These are phyloP conservation scores for Lecanicillium sp. DNA, from an alignment of 2,329 filamentous ascomycete genomes.

Conservation along the genomic window DNA sequence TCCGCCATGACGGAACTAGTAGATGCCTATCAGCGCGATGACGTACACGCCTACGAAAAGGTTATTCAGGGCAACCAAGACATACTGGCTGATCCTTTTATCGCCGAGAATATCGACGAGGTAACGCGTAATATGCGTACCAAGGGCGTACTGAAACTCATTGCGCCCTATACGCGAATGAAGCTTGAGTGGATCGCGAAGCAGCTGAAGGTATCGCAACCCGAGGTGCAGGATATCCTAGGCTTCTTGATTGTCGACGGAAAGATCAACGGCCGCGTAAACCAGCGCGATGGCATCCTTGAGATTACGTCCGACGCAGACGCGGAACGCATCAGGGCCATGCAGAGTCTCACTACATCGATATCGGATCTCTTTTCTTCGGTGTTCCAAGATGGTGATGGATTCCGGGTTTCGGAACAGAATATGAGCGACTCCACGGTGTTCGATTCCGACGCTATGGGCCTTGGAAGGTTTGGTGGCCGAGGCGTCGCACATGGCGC, in stretches of 20 bases:
- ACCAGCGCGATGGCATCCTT: conserved; percentile 79
- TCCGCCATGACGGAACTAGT: conserved; percentile 96
- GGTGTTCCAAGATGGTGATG: conserved; percentile 72
- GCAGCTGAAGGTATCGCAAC: conserved; percentile 75
- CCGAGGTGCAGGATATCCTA: conserved; percentile 92
- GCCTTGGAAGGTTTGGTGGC: conserved; percentile 1
- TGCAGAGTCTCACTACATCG: conserved; percentile 65
- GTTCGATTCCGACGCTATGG: conserved; percentile 4
- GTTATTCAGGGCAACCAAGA: conserved; percentile 84
- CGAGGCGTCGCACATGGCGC: neutral
- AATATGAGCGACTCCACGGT: conserved; percentile 19
- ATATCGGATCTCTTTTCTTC: conserved; percentile 62
- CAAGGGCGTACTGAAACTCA: conserved; percentile 86
- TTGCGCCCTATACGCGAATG: conserved; percentile 92
- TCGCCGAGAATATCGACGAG: conserved; percentile 98
- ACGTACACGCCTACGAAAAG: conserved; percentile 84
- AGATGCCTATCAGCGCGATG: conserved; percentile 91
- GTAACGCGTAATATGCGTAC: conserved; percentile 97
- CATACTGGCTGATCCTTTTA: conserved; percentile 85
- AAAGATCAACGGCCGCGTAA: conserved; percentile 79
- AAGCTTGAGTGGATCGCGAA: conserved; percentile 80
- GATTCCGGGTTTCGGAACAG: conserved; percentile 39
- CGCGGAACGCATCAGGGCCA: conserved; percentile 62
- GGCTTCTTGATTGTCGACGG: conserved; percentile 88
- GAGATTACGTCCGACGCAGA: conserved; percentile 71